A percentile compares a stretch with the other conserved stretches of the same genome.
Evolutionary conservation across 129 eudicot species (phyloP).

Genomic region (Flaveria robusta): DNA sequence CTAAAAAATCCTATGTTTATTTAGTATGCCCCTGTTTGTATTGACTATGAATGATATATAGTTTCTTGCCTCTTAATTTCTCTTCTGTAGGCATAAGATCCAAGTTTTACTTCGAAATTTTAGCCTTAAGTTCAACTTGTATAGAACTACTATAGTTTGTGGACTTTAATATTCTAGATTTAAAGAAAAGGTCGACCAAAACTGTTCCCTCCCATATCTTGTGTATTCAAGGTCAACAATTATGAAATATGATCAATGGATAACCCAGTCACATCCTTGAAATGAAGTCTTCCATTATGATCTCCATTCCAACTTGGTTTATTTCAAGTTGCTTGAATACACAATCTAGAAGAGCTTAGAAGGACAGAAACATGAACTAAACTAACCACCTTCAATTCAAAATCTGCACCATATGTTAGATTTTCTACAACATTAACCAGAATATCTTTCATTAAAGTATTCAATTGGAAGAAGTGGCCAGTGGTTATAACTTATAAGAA

Average conservation of each 20-base stretch:
- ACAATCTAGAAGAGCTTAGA: background rate
- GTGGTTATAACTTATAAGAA: too few species aligned
- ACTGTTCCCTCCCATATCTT: conserved; percentile 1
- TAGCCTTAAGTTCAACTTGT: background rate
- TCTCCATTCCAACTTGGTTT: background rate
- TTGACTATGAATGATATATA: background rate
- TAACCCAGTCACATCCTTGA: background rate
- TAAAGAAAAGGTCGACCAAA: background rate
- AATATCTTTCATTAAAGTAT: background rate
- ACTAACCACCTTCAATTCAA: conserved; percentile 13
- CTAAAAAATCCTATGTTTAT: background rate
- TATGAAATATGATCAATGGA: background rate
- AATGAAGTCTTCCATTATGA: background rate
- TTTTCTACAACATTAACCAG: background rate
- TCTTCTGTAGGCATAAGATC: background rate
- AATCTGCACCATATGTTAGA: background rate
- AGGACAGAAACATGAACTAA: background rate
- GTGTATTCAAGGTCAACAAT: background rate
- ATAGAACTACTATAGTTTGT: background rate
- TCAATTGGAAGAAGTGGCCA: background rate
- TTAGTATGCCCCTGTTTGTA: background rate
- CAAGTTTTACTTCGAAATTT: background rate
- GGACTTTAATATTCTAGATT: background rate
- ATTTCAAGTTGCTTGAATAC: conserved; percentile 1
- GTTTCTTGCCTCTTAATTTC: background rate